Evolutionary conservation across 1,284 basidiomycete genomes (phyloP).

Genomic region (Peniophora sp.): DNA sequence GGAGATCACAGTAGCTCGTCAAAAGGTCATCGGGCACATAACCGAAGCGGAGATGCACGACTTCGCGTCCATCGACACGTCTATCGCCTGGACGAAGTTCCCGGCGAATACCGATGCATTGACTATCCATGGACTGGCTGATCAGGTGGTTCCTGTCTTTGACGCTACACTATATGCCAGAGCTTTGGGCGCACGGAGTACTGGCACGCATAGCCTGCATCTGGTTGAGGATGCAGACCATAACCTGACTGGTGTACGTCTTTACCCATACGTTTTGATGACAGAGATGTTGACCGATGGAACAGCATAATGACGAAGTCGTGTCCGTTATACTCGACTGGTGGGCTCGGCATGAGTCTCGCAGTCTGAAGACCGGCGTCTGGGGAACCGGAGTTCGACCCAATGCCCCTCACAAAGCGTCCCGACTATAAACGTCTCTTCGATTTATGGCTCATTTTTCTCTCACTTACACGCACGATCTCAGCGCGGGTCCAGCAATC

Average conservation of each 20-base stretch:
- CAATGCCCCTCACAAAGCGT: too few species aligned
- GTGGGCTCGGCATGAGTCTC: neutral
- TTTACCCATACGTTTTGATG: neutral
- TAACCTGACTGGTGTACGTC: slow-evolving; percentile 53
- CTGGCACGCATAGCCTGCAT: slow-evolving; percentile 62
- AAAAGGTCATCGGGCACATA: slow-evolving; percentile 41
- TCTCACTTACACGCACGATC: too few species aligned
- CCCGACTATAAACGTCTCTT: too few species aligned
- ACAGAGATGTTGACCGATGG: neutral
- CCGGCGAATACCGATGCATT: slow-evolving; percentile 53
- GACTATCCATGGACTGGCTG: slow-evolving; percentile 61
- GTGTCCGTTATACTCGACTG: neutral
- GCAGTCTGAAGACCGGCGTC: neutral
- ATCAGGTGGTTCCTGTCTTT: slow-evolving; percentile 57
- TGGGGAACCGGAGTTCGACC: neutral
- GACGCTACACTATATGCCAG: slow-evolving; percentile 64
- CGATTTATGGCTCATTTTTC: too few species aligned
- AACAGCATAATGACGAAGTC: neutral
- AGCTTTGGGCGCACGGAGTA: slow-evolving; percentile 42
- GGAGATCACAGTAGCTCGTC: slow-evolving; percentile 54
- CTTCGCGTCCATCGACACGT: slow-evolving; percentile 56
- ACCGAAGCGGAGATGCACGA: slow-evolving; percentile 48
- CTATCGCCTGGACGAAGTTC: slow-evolving; percentile 56
- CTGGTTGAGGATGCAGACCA: slow-evolving; percentile 67
- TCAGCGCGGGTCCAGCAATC: too few species aligned